Conservation (phyloP, 2,329 filamentous ascomycete species). For the Orbilia oligospora region DNA sequence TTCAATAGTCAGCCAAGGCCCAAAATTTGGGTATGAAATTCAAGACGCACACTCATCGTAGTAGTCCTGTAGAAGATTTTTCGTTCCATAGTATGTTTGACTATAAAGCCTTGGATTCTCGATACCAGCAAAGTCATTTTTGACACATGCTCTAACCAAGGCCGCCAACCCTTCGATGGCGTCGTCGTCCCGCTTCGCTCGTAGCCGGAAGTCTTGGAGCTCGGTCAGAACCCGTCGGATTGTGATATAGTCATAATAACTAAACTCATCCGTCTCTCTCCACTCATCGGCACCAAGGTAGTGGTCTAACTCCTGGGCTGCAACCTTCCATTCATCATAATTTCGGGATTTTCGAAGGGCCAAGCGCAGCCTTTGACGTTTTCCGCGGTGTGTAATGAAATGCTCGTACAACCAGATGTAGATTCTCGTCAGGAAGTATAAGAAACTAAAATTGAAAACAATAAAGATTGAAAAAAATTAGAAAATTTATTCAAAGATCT, state of each 20-base stretch:
- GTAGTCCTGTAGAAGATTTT: conserved; percentile 90
- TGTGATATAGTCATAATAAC: conserved; percentile 90
- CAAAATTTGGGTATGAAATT: conserved; percentile 16
- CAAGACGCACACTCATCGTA: conserved; percentile 80
- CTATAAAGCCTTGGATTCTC: conserved; percentile 96
- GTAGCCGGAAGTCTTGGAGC: conserved; percentile 75
- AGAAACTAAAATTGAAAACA: conserved; percentile 69
- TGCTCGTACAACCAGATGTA: conserved; percentile 97
- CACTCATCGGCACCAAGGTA: conserved; percentile 85
- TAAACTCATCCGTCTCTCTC: conserved; percentile 82
- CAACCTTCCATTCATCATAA: conserved; percentile 86
- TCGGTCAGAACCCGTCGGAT: conserved; percentile 83
- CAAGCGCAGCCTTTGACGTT: conserved; percentile 78
- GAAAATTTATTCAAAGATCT: neutral
- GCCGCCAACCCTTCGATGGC: conserved; percentile 82
- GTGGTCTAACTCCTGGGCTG: conserved; percentile 82
- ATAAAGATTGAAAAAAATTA: neutral
- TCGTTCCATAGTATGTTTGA: conserved; percentile 98
- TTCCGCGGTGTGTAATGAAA: conserved; percentile 88
- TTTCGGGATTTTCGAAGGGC: conserved; percentile 79
- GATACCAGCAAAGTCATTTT: conserved; percentile 96
- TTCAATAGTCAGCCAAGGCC: conserved; percentile 20
- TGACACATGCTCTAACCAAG: conserved; percentile 89
- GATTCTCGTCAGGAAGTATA: conserved; percentile 84
- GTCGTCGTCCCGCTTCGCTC: conserved; percentile 72